Percentiles rank a stretch among this genome's conserved stretches.
Evolutionary conservation across 176 grass and related monocot species (phyloP).

Genomic region (Urochloa ruziziensis): DNA sequence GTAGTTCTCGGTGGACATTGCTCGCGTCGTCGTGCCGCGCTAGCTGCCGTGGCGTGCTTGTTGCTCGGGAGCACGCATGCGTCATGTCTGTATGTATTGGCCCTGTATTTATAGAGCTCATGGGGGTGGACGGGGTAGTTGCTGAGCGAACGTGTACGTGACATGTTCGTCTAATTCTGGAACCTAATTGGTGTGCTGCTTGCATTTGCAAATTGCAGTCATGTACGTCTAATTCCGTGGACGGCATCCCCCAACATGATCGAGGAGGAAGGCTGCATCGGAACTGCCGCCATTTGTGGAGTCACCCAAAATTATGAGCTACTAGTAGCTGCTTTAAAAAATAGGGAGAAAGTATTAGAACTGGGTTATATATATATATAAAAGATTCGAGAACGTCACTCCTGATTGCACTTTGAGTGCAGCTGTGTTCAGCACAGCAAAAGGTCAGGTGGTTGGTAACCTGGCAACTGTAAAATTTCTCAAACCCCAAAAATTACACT

Average conservation of each 20-base stretch:
- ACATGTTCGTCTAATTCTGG: background rate
- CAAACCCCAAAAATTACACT: background rate
- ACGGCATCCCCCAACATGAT: background rate
- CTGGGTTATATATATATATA: no score
- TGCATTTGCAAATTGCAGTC: background rate
- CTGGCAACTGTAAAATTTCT: background rate
- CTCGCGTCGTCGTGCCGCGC: background rate
- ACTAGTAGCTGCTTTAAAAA: background rate
- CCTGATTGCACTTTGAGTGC: background rate
- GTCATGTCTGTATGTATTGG: background rate
- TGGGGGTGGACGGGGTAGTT: background rate
- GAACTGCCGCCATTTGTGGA: background rate
- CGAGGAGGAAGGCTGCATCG: background rate
- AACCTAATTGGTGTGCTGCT: background rate
- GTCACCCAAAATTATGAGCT: background rate
- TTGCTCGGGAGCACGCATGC: background rate
- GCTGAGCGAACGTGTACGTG: background rate
- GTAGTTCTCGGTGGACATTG: slow-evolving; percentile 56
- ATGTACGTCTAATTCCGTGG: background rate
- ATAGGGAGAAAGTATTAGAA: background rate
- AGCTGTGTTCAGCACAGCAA: background rate
- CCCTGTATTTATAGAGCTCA: background rate
- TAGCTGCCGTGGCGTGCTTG: background rate
- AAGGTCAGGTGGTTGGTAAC: background rate
- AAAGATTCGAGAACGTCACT: background rate